A percentile compares a stretch with the other conserved stretches of the same genome.
These are phyloP conservation scores for Ilex paraguariensis DNA, from an alignment of 305 asterid species.

Conservation along the genomic window DNA sequence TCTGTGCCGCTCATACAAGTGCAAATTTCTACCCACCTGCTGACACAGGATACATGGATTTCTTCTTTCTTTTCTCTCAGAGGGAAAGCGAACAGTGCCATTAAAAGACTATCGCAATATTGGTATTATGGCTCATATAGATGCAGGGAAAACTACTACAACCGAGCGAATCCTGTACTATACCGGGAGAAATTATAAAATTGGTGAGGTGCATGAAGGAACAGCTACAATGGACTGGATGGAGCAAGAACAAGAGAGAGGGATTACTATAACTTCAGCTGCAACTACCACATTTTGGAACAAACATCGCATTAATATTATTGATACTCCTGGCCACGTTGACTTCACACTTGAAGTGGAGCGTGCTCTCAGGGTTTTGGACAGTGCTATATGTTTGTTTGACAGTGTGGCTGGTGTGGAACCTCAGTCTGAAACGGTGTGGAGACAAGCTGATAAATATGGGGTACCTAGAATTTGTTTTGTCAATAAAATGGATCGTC, in stretches of 20 bases:
- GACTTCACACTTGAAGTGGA: conserved; percentile 98
- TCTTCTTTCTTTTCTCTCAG: conserved; percentile 29
- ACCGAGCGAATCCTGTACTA: conserved; percentile 83
- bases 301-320: conserved; percentile 89
- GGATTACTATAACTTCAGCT: conserved; percentile 92
- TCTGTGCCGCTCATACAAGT: background rate
- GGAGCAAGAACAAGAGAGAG: conserved; percentile 99
- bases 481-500: conserved; percentile 97
- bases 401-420: conserved; percentile 99
- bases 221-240: conserved; percentile 99
- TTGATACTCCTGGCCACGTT: conserved; percentile 94
- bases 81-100: conserved; percentile 66
- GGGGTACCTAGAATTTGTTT: conserved; percentile 97
- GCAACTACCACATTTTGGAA: conserved; percentile 91
- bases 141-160: conserved; percentile 94
- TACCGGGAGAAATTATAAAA: conserved; percentile 90
- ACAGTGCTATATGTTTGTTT: conserved; percentile 86
- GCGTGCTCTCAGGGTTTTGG: conserved; percentile 94
- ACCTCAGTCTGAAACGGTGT: conserved; percentile 96
- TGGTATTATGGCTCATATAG: conserved; percentile 98
- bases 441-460: conserved; percentile 98
- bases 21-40: background rate
- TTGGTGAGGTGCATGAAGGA: conserved; percentile 97
- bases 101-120: conserved; percentile 83
- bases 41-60: background rate